A percentile compares a stretch with the other conserved stretches of the same genome.
Evolutionary conservation across 208 protist species (phyloP).

Genomic region (Leishmania tarentolae): DNA sequence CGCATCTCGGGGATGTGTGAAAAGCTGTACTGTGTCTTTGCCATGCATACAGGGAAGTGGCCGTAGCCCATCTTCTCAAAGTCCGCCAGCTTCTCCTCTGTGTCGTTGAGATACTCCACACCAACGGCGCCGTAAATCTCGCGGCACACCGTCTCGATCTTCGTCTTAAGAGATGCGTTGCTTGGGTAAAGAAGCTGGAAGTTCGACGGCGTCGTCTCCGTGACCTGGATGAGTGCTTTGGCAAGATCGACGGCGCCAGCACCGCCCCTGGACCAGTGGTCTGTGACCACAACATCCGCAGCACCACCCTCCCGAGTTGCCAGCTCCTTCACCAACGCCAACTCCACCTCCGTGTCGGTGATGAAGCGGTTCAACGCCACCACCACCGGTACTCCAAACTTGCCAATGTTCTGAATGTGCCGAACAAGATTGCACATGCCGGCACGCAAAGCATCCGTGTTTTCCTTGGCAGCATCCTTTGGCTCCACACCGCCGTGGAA

Average conservation of each 20-base stretch:
- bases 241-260: conserved; percentile 90
- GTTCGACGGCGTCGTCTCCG: conserved; percentile 48
- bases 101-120: conserved; percentile 89
- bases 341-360: conserved; percentile 92
- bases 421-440: conserved; percentile 92
- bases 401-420: conserved; percentile 94
- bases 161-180: conserved; percentile 90
- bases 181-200: conserved; percentile 95
- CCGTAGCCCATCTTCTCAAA: conserved; percentile 87
- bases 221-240: conserved; percentile 81
- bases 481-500: conserved; percentile 95
- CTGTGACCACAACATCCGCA: conserved; percentile 86
- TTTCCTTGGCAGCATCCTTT: conserved; percentile 67
- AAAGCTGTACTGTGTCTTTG: conserved; percentile 98
- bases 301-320: conserved; percentile 84
- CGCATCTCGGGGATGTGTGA: conserved; percentile 91
- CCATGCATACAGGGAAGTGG: conserved; percentile 96
- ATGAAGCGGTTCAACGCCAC: conserved; percentile 96
- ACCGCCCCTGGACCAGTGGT: conserved; percentile 94
- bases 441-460: conserved; percentile 87
- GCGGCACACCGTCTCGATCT: conserved; percentile 96
- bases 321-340: conserved; percentile 79
- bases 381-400: conserved; percentile 96
- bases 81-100: conserved; percentile 86
- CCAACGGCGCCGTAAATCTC: conserved; percentile 95